Evolutionary conservation across 164 flowering plant genomes (phyloP).

Genomic region (Sextonia rubra): DNA sequence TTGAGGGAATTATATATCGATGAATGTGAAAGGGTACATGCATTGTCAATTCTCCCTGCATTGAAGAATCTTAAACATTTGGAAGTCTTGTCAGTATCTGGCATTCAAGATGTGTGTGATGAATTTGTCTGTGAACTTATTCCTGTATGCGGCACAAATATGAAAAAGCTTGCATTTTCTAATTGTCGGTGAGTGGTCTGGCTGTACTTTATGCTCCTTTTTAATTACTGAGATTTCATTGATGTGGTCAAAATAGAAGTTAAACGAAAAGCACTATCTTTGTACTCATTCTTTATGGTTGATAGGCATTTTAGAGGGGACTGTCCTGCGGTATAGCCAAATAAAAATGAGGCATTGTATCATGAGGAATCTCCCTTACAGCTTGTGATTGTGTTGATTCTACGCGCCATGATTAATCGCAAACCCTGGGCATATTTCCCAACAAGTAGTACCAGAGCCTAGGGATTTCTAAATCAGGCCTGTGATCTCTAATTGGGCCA

Average conservation of each 20-base stretch:
- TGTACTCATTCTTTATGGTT: too few relatives aligned
- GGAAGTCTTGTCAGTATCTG: conserved; percentile 69
- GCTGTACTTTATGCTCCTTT: neutral
- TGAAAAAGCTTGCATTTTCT: conserved; percentile 69
- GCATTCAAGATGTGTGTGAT: conserved; percentile 52
- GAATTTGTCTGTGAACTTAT: conserved; percentile 47
- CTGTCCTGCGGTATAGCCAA: too few relatives aligned
- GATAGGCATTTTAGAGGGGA: too few relatives aligned
- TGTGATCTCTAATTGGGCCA: too few relatives aligned
- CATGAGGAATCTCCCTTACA: too few relatives aligned
- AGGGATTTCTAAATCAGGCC: too few relatives aligned
- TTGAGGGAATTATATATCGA: conserved; percentile 68
- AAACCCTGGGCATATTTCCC: too few relatives aligned
- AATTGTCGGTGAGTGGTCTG: conserved; percentile 52
- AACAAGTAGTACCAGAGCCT: too few relatives aligned
- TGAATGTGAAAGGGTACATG: conserved; percentile 64
- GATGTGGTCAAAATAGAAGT: neutral
- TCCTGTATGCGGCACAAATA: conserved; percentile 32
- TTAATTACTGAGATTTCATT: neutral
- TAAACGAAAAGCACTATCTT: neutral
- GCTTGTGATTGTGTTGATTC: too few relatives aligned
- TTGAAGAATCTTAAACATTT: conserved; percentile 49
- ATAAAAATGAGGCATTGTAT: too few relatives aligned
- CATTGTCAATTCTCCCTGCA: conserved; percentile 54
- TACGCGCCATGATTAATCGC: too few relatives aligned